Base-by-base conservation (phyloP, 2,329 filamentous ascomycete species). In the Claviceps quebecensis region DNA sequence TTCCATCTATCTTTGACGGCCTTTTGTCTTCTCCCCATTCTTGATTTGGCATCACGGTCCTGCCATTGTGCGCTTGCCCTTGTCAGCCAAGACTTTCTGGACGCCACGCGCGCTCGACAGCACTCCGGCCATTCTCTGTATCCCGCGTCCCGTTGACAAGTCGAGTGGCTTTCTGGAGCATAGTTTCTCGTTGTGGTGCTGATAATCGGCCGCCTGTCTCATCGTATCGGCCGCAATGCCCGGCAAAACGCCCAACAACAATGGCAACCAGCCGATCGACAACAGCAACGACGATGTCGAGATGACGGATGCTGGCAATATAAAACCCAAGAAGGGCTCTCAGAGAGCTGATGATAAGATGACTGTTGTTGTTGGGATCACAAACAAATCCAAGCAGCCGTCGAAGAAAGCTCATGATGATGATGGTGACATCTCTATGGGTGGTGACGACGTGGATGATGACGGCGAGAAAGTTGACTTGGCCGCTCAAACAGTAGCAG, bases 311-410 rank as follows among this genome's bases (percentile, higher is more conserved):
- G 76, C 78, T 62, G 70, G 75, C 61, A 86, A 85, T 72, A 70
- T 72, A 62, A 84, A 82, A 70, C 77, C 76, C 60, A 84, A 83
- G 72, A 81, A 81, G 69, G 63, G 65, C 29, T 19, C 64, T 61
- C 60, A 83, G 81, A 67, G 81, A 88, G 82, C 77, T 61, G 84
- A 86, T 59, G 82, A 83, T 60, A 84, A 87, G 72, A 88, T 88
- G 83, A 88, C 84, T 48, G 84, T 88, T 57, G 84, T 89, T 60
- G 83, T 88, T 45, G 84, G 85, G 51, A 83, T 83, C 53, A 78
- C 82, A 57, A 87, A 87, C 73, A 71, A 72, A 61, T 71, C 75
- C 55, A 77, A 76, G 63, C 69, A 80, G 69, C 69, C 76, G 53
- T 76, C 81, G 53, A 72, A 72, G 58, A 73, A 76, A 56, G 68